A percentile compares a stretch with the other conserved stretches of the same genome.
phyloP scores from a whole-genome alignment of 441 rosid genomes.

The Cnidoscolus chayamansa region DNA sequence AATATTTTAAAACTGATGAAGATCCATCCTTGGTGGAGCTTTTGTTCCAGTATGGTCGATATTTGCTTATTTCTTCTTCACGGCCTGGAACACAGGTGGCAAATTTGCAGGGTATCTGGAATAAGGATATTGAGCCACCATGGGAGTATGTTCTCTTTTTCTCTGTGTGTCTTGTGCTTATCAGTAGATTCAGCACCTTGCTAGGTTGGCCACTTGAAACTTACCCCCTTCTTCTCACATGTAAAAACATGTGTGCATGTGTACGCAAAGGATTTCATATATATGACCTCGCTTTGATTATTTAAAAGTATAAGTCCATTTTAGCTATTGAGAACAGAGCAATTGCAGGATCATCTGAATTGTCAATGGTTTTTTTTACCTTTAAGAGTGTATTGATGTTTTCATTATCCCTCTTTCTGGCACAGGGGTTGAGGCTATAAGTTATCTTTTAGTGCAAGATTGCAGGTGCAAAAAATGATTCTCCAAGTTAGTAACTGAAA shows the following conservation, averaged over 20 bases:
- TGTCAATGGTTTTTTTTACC: background rate
- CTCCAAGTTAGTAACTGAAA: background rate
- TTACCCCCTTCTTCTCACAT: background rate
- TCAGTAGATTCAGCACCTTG: background rate
- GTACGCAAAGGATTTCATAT: background rate
- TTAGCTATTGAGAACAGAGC: background rate
- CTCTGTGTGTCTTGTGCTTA: background rate
- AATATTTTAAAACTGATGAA: constrained; percentile 62
- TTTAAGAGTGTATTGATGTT: background rate
- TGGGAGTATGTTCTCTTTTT: constrained; percentile 74
- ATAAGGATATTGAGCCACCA: constrained; percentile 66
- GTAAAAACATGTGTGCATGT: background rate
- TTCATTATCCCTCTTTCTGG: background rate
- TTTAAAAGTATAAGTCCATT: background rate
- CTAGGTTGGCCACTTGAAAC: background rate
- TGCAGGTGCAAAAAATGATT: background rate
- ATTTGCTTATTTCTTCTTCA: constrained; percentile 85
- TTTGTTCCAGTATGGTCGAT: constrained; percentile 83
- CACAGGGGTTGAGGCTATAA: background rate
- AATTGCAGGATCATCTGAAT: constrained; percentile 1
- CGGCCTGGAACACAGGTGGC: constrained; percentile 91
- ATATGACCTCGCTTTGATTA: background rate
- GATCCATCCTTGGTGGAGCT: constrained; percentile 93
- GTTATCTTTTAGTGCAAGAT: background rate
- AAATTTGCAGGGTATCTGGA: constrained; percentile 95